Percentiles rank a stretch among this genome's conserved stretches.
Evolutionary conservation across 495 filamentous ascomycete species (phyloP).

Genomic region (Tuber microsphaerosporum): DNA sequence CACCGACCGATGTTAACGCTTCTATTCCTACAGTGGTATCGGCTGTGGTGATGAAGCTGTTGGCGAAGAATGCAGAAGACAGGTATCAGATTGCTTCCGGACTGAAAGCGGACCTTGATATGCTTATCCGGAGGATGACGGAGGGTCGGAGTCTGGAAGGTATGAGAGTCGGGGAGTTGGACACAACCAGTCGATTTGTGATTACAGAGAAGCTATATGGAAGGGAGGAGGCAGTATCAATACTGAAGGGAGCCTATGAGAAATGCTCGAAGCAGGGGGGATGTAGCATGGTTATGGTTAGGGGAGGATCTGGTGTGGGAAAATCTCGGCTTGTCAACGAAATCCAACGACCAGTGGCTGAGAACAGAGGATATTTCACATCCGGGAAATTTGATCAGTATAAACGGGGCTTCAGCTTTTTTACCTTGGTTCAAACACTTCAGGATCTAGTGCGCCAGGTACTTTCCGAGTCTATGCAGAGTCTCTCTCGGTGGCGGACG

Average conservation of each 20-base stretch:
- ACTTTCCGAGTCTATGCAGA: constrained; percentile 36
- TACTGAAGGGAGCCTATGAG: constrained; percentile 32
- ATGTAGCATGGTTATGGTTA: constrained; percentile 38
- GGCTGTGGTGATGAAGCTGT: constrained; percentile 62
- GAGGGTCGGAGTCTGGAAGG: constrained; percentile 49
- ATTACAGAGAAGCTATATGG: constrained; percentile 41
- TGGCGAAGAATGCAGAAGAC: constrained; percentile 62
- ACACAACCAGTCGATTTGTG: constrained; percentile 40
- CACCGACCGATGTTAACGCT: constrained; percentile 40
- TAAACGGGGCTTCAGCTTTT: constrained; percentile 38
- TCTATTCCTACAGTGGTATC: constrained; percentile 58
- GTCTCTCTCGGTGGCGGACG: constrained; percentile 38
- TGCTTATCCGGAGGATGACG: constrained; percentile 54
- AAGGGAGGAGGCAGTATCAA: constrained; percentile 35
- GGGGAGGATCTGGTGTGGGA: constrained; percentile 37
- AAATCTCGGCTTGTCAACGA: constrained; percentile 41
- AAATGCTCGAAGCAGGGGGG: constrained; percentile 34
- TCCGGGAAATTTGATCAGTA: constrained; percentile 41
- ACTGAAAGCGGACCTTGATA: constrained; percentile 60
- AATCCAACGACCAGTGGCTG: constrained; percentile 40
- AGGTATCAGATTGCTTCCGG: constrained; percentile 64
- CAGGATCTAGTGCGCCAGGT: constrained; percentile 42
- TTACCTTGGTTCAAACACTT: constrained; percentile 40
- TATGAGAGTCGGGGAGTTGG: constrained; percentile 39
- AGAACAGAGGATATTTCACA: constrained; percentile 42